A percentile compares a stretch with the other conserved stretches of the same genome.
Evolutionary conservation across 345 rosid species (phyloP).

Genomic region (Durio zibethinus): DNA sequence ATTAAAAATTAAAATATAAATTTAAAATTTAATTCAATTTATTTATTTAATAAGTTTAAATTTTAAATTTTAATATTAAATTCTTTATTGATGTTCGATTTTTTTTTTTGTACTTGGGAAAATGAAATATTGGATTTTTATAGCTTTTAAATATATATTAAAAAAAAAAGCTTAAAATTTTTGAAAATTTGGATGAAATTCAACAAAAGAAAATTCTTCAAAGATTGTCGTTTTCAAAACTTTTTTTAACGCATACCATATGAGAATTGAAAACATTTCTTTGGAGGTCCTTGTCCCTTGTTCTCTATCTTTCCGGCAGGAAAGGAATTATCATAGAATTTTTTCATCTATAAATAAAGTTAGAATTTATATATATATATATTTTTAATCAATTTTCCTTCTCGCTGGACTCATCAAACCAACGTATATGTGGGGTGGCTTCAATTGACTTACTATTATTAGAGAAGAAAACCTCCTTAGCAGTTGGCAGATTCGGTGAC

Average conservation of each 20-base stretch:
- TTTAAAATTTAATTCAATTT: no score
- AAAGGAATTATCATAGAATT: not conserved
- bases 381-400: not conserved
- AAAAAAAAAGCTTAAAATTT: not conserved
- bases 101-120: no score
- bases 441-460: not conserved
- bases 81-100: no score
- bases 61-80: no score
- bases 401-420: not conserved
- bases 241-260: no score
- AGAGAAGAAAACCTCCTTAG: not conserved
- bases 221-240: not conserved
- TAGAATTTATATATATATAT: not conserved
- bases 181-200: not conserved
- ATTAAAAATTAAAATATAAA: no score
- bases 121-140: not conserved
- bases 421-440: slow-evolving; percentile 1
- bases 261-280: not conserved
- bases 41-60: no score
- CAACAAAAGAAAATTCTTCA: not conserved
- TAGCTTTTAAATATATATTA: no score
- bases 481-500: slow-evolving; percentile 3
- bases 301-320: not conserved
- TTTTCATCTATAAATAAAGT: not conserved
- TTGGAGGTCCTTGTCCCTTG: not conserved